Percentiles rank a stretch among this genome's conserved stretches.
Conservation (phyloP, 2,329 filamentous ascomycete genomes). For the Colletotrichum cereale region DNA sequence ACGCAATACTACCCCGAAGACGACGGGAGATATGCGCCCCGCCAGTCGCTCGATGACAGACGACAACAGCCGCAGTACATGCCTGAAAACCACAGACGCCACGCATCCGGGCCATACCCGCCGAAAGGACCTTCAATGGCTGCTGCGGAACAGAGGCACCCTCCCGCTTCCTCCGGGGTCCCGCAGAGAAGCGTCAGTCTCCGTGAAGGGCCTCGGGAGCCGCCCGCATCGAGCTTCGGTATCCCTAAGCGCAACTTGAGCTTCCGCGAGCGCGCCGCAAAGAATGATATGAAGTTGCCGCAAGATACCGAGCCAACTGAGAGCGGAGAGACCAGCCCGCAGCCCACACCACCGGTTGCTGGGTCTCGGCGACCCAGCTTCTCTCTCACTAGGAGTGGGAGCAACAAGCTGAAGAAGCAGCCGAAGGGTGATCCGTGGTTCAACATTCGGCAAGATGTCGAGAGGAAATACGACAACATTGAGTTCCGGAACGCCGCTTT, state of each 20-base stretch:
- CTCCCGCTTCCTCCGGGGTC: constrained; percentile 10
- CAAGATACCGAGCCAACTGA: constrained; percentile 39
- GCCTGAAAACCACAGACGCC: constrained; percentile 47
- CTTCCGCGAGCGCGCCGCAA: constrained; percentile 69
- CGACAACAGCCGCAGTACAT: constrained; percentile 50
- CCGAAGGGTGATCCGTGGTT: constrained; percentile 66
- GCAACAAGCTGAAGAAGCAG: constrained; percentile 70
- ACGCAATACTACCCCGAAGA: constrained; percentile 51
- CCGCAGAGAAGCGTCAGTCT: constrained; percentile 37
- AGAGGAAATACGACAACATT: constrained; percentile 52
- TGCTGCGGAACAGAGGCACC: constrained; percentile 42
- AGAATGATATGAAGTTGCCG: constrained; percentile 55
- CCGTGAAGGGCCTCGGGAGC: constrained; percentile 40
- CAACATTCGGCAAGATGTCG: constrained; percentile 57
- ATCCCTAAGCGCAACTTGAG: constrained; percentile 68
- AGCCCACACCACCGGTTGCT: constrained; percentile 45
- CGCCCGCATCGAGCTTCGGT: constrained; percentile 38
- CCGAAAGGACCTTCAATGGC: constrained; percentile 41
- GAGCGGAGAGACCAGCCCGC: constrained; percentile 42
- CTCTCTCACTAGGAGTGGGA: constrained; percentile 61
- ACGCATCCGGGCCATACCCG: constrained; percentile 43
- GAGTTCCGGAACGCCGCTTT: constrained; percentile 44
- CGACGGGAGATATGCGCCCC: constrained; percentile 45
- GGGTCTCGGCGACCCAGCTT: constrained; percentile 46
- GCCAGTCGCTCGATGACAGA: constrained; percentile 40